Conservation (phyloP, 345 rosid genomes). For the Cardiospermum halicacabum region DNA sequence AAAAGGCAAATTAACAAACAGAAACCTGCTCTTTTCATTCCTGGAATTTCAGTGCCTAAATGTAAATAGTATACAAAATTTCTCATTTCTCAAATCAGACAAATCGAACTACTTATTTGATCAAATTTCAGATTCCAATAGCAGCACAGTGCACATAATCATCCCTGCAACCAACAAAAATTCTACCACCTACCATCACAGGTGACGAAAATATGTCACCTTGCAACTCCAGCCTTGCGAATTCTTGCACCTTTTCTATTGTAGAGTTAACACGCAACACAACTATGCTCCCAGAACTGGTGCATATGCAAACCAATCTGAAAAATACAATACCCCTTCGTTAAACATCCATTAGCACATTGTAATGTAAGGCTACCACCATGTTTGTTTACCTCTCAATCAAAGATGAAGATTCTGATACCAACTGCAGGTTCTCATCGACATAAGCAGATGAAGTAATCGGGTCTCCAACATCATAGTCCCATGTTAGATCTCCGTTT, state of each 20-base stretch:
- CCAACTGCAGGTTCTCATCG: conserved; percentile 66
- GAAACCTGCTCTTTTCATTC: too few relatives aligned
- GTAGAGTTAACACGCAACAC: conserved; percentile 41
- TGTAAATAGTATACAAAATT: too few relatives aligned
- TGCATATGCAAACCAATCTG: conserved; percentile 79
- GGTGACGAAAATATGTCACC: conserved; percentile 91
- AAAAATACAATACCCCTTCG: conserved; percentile 5
- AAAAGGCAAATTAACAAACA: too few relatives aligned
- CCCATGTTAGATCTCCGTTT: conserved; percentile 66
- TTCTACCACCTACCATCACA: conserved; percentile 81
- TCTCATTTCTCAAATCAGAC: too few relatives aligned
- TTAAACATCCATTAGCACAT: not conserved
- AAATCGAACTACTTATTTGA: not conserved
- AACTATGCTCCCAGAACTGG: conserved; percentile 55
- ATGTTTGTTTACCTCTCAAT: conserved; percentile 50
- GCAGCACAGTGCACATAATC: conserved; percentile 69
- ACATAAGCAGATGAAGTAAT: conserved; percentile 84
- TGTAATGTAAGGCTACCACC: not conserved
- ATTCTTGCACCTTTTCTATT: conserved; percentile 43
- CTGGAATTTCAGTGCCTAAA: too few relatives aligned
- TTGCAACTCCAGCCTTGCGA: conserved; percentile 44
- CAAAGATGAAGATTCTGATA: conserved; percentile 27
- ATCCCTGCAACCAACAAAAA: conserved; percentile 89
- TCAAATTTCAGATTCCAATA: conserved; percentile 22
- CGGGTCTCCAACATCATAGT: conserved; percentile 60